Base-by-base conservation (phyloP, 306 rosid genomes). In the Quercus cerris region DNA sequence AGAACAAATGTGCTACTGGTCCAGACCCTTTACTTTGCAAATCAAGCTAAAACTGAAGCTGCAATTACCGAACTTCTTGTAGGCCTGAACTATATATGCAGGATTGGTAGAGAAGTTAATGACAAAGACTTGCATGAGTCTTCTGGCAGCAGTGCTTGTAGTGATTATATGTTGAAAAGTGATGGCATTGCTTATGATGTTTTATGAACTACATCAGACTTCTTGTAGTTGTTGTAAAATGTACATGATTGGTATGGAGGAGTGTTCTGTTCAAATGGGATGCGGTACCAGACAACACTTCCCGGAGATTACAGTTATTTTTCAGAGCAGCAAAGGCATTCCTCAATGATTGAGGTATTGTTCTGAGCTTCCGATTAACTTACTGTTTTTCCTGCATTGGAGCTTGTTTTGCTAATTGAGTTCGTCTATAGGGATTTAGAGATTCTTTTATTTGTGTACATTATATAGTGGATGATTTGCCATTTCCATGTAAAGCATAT, bases 11-110 rank as follows among this genome's bases (percentile, higher is more conserved):
- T 89, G 77, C 84, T 95, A 68, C 89, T 93, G 27, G 88, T 95
- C 0, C 96, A 88, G 68, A 95, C 99, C 17, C 93, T 95, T 30
- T 82, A 93, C 84, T 93, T 87, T 83, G 99, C 96, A 1, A 80
- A 83, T 57, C 90, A 81, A 82, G 80, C 80, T 6, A 93, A 89
- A 79, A 85, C 96, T 31, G 99, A 95, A 85, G 94, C 86, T 75
- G 94, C 93, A 51, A 87, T 95, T 18, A 78, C 81, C 11, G 94
- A 95, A 77, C 91, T 95, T 70, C 93, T 95, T 58, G 88, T 91
- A 73, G 98, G 97, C 81, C 86, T 95, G 5, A 89, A 88, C 83
- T 84, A 89, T 77, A 64, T 91, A 19, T 93, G 88, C 70, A 82
- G 78, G 74, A 56, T 68, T 55, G 54, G 76, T 33, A 58, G 68